Base-by-base conservation (phyloP, 768 basidiomycete species). In the Lactifluus pinguis region DNA sequence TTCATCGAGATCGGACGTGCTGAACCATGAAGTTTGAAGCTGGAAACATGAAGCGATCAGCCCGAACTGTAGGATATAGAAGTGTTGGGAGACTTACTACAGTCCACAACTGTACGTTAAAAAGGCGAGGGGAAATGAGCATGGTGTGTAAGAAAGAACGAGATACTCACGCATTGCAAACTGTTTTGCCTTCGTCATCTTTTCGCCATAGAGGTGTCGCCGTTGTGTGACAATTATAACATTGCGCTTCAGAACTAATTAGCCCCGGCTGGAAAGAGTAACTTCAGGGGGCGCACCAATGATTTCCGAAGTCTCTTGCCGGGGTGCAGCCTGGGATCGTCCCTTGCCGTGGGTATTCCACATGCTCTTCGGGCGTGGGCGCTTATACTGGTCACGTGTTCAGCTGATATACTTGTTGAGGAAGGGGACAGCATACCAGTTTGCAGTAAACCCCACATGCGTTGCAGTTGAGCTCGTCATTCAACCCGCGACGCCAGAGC, bases 1-100 rank as follows among this genome's bases (percentile, higher is more conserved):
- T 92, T 92, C 90, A 93, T 92, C 8, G 87, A 89, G 62, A 92
- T 89, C 1, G 91, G 91, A 30, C 90, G 84, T 1, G 87, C 84
- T 19, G 89, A 85, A 17, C 91, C 90, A 70, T 92, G 89, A 2
- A 92, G 2, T 25, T 25, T 25, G 76, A 89, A 68, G 80, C 82
- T 55, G 25, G 47, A 59, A 38, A 25, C 50, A 21, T 57, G 44
- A 21, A 21, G 19, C 21, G 10, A 54, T 67, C 52, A 65, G 60
- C 42, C 38, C 19, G 6, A 44, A 34, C 9, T 7, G 42, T 39
- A 51, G 44, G 41, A 19, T 13, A 19, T 0, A 34, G 6, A 59
- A 36, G 15, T 25, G 53, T 39, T 32, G 25, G 2, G 29, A 48
- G 25, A 77, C 81, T 77, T 67, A 81, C 80, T 92, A 92, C 7